A percentile compares a stretch with the other conserved stretches of the same genome.
Evolutionary conservation across 2,329 filamentous ascomycete species (phyloP).

Genomic region (Myriangium duriaei): DNA sequence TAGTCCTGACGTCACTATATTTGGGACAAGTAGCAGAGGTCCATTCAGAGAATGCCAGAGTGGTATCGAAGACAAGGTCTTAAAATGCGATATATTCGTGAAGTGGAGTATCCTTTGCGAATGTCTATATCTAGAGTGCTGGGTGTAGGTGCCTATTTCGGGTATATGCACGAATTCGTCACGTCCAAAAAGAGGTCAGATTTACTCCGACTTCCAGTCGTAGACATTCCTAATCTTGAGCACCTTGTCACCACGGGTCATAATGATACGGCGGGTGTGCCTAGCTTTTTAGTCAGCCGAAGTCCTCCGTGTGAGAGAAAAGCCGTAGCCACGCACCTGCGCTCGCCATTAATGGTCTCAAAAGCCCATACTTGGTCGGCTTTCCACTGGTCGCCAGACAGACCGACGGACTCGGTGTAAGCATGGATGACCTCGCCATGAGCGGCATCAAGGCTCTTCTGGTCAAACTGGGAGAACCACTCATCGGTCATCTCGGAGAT

Average conservation of each 20-base stretch:
- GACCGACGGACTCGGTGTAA: conserved; percentile 34
- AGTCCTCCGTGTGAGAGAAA: no score
- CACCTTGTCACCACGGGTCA: conserved; percentile 27
- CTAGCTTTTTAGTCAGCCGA: conserved; percentile 14
- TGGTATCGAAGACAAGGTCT: no score
- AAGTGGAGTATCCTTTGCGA: no score
- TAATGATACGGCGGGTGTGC: conserved; percentile 25
- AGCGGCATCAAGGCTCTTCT: conserved; percentile 36
- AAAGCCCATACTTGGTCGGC: conserved; percentile 43
- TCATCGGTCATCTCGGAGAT: conserved; percentile 30
- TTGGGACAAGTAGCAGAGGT: no score
- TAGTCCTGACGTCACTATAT: no score
- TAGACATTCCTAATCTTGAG: conserved; percentile 31
- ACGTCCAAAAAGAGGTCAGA: no score
- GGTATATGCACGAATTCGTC: no score
- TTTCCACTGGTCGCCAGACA: conserved; percentile 34
- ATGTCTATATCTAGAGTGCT: no score
- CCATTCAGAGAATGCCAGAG: no score
- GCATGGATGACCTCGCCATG: conserved; percentile 34
- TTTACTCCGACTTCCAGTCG: conserved; percentile 22
- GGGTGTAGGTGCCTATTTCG: no score
- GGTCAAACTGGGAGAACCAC: conserved; percentile 47
- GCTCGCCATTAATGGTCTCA: conserved; percentile 28
- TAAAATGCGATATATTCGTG: no score
- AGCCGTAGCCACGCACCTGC: conserved; percentile 28